Evolutionary conservation across 139 green algal genomes (phyloP).

Genomic region (Haematococcus lacustris): DNA sequence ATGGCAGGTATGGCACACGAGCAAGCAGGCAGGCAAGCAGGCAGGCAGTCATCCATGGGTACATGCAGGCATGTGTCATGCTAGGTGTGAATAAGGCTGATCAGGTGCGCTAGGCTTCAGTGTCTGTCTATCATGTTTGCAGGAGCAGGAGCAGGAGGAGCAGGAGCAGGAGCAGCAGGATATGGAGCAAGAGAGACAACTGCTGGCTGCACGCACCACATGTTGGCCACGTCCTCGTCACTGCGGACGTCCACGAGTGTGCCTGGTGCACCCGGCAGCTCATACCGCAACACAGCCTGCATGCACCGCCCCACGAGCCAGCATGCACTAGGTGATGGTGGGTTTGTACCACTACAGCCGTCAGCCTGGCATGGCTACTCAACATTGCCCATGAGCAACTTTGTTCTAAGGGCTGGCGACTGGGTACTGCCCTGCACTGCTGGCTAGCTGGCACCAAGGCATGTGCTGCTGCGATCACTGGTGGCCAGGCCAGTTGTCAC

Average conservation of each 20-base stretch:
- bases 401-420: neutral
- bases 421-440: neutral
- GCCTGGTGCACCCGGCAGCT: conserved; percentile 39
- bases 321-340: too few relatives aligned
- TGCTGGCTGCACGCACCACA: conserved; percentile 43
- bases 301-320: neutral
- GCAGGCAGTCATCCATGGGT: too few relatives aligned
- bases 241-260: conserved; percentile 46
- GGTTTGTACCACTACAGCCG: too few relatives aligned
- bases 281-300: conserved; percentile 39
- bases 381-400: neutral
- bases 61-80: too few relatives aligned
- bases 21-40: too few relatives aligned
- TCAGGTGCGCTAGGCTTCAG: neutral
- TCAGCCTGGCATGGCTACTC: too few relatives aligned
- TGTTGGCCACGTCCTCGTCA: conserved; percentile 42
- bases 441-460: neutral
- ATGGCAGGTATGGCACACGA: too few relatives aligned
- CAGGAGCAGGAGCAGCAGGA: neutral
- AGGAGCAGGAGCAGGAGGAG: neutral
- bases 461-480: neutral
- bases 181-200: too few relatives aligned
- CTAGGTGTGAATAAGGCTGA: neutral
- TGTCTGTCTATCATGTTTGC: neutral
- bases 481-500: too few relatives aligned